These are phyloP conservation scores for Draba incana DNA, from an alignment of 345 rosid genomes.

Conservation along the genomic window DNA sequence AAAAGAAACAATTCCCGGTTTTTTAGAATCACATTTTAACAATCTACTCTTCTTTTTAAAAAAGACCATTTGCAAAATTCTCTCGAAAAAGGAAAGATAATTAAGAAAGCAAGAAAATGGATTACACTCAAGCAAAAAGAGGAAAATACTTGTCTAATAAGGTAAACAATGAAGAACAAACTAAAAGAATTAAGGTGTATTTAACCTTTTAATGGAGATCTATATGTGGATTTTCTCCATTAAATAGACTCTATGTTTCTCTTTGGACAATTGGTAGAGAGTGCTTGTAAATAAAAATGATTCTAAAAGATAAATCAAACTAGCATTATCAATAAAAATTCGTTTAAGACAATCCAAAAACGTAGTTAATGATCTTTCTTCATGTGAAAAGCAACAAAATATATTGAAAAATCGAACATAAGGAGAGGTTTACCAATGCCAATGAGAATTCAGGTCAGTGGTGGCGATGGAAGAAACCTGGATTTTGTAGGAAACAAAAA, in stretches of 20 bases:
- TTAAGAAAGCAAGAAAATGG: background rate
- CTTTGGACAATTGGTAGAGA: too few species aligned
- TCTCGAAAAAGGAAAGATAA: too few species aligned
- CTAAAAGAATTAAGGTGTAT: background rate
- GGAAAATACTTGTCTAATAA: background rate
- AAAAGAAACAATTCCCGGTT: background rate
- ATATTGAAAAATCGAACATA: background rate
- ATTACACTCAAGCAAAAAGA: background rate
- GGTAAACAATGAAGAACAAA: background rate
- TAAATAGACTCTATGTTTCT: background rate
- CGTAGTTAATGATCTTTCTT: background rate
- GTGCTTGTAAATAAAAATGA: background rate
- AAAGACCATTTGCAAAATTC: background rate
- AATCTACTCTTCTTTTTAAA: constrained; percentile 3
- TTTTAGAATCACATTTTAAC: background rate
- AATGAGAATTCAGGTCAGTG: constrained; percentile 1
- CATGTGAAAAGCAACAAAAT: constrained; percentile 7
- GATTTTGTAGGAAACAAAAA: background rate
- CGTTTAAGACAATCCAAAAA: constrained; percentile 1
- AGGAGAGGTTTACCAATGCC: background rate
- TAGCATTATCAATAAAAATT: background rate
- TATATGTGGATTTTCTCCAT: background rate
- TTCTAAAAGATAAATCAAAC: background rate
- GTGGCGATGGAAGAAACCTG: constrained; percentile 12
- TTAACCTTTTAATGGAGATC: too few species aligned